These are phyloP conservation scores for Apophysomyces variabilis DNA, from an alignment of 371 early-diverging fungal genomes.

Conservation along the genomic window DNA sequence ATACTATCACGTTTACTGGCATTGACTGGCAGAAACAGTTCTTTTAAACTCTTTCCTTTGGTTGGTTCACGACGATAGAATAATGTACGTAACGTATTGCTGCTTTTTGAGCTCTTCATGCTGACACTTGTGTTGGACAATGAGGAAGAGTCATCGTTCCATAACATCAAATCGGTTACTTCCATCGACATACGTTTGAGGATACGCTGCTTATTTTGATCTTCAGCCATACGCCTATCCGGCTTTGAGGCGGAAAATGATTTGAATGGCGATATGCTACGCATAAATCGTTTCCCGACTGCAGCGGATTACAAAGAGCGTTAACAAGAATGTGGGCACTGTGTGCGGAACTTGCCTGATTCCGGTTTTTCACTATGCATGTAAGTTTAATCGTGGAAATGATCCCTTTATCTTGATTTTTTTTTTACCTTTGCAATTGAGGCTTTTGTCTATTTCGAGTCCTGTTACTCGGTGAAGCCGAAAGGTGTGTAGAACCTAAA, in stretches of 20 bases:
- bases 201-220: background rate
- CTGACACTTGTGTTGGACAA: constrained; percentile 1
- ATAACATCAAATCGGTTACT: constrained; percentile 3
- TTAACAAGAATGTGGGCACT: background rate
- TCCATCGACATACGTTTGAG: constrained; percentile 9
- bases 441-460: background rate
- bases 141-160: background rate
- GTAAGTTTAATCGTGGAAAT: constrained; percentile 2
- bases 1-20: constrained; percentile 5
- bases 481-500: background rate
- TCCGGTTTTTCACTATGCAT: constrained; percentile 6
- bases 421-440: constrained; percentile 1
- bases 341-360: constrained; percentile 4
- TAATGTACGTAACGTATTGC: constrained; percentile 5
- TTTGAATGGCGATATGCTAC: constrained; percentile 16
- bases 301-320: background rate
- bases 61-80: constrained; percentile 3
- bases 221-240: background rate
- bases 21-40: background rate
- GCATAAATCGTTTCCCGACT: constrained; percentile 21
- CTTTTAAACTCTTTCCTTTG: background rate
- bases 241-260: constrained; percentile 1
- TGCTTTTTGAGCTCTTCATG: constrained; percentile 6
- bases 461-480: background rate
- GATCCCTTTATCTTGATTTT: background rate